phyloP scores from a whole-genome alignment of 345 rosid species.

The Syzygium aqueum region DNA sequence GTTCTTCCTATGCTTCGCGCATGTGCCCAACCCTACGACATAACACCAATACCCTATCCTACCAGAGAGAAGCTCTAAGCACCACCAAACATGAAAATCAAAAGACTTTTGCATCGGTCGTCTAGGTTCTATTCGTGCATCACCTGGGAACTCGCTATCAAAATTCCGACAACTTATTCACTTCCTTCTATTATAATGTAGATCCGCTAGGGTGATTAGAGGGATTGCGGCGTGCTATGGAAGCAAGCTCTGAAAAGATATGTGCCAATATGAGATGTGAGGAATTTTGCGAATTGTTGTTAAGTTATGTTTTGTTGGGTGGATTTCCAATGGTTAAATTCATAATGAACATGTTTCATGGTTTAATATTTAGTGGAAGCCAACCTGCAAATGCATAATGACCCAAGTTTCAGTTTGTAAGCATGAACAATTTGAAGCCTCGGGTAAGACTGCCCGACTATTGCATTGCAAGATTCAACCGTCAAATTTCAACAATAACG shows the following conservation, averaged over 20 bases:
- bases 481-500: neutral
- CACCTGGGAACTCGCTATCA: too few relatives aligned
- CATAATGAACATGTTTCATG: neutral
- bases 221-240: constrained; percentile 39
- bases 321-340: neutral
- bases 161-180: constrained; percentile 14
- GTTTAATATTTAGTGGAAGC: constrained; percentile 58
- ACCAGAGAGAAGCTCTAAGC: too few relatives aligned
- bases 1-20: too few relatives aligned
- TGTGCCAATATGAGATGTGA: constrained; percentile 18
- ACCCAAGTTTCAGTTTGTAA: neutral
- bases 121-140: too few relatives aligned
- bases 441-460: neutral
- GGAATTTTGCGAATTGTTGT: neutral
- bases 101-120: too few relatives aligned
- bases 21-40: too few relatives aligned
- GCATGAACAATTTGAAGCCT: neutral
- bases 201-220: constrained; percentile 27
- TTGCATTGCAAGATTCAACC: neutral
- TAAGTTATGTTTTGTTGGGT: neutral
- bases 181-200: too few relatives aligned
- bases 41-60: too few relatives aligned
- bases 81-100: too few relatives aligned
- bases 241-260: constrained; percentile 38
- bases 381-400: constrained; percentile 37